phyloP scores from a whole-genome alignment of 176 grass and related monocot species.

The Ensete ventricosum region DNA sequence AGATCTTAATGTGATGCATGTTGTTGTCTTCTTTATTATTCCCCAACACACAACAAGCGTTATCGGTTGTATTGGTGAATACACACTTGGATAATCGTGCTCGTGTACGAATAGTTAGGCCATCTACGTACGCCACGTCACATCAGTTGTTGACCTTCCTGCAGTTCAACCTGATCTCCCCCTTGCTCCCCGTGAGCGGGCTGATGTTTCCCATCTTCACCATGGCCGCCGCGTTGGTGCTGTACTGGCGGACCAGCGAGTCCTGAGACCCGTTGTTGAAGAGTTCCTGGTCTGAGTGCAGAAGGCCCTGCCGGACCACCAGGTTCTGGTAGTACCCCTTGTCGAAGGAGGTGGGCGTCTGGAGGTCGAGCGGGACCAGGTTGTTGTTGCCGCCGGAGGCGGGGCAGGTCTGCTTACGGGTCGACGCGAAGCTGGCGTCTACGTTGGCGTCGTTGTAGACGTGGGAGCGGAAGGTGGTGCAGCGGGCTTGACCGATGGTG shows the following conservation, averaged over 20 bases:
- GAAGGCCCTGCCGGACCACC: not conserved
- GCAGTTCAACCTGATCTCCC: constrained; percentile 13
- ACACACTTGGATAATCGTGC: too few species aligned
- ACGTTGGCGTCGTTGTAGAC: constrained; percentile 15
- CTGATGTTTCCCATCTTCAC: constrained; percentile 8
- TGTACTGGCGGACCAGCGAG: constrained; percentile 8
- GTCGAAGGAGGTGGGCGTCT: not conserved
- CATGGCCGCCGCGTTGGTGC: not conserved
- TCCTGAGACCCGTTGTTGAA: constrained; percentile 4
- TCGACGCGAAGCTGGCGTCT: not conserved
- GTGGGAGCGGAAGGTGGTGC: constrained; percentile 5
- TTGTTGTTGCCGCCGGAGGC: not conserved
- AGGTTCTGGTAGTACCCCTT: constrained; percentile 13
- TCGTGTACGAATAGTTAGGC: too few species aligned
- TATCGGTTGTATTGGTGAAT: too few species aligned
- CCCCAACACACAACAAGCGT: too few species aligned
- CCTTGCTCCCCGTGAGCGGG: not conserved
- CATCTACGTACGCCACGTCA: too few species aligned
- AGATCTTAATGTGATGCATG: too few species aligned
- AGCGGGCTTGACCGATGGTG: constrained; percentile 35
- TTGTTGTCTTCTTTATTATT: too few species aligned
- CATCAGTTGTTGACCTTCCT: constrained; percentile 1
- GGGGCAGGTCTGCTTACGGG: not conserved
- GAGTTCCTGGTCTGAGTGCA: constrained; percentile 14
- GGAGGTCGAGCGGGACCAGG: constrained; percentile 1